Percentiles rank a stretch among this genome's conserved stretches.
Conservation (phyloP, 1,139 yeast genomes). For the Saccharomycopsis hybrid region DNA sequence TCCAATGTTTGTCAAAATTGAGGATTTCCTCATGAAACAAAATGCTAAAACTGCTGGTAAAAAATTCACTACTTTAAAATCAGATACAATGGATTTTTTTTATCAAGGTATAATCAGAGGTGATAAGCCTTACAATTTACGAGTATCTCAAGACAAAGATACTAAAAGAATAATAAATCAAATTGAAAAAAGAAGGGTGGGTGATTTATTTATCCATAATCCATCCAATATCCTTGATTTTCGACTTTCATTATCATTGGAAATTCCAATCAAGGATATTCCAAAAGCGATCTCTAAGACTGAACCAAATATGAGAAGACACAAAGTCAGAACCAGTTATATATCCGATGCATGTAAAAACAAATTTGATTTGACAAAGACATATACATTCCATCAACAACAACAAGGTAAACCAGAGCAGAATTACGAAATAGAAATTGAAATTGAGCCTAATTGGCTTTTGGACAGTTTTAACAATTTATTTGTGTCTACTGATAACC, state of each 20-base stretch:
- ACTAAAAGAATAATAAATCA: conserved; percentile 64
- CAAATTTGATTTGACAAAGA: conserved; percentile 60
- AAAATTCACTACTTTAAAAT: conserved; percentile 34
- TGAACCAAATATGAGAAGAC: conserved; percentile 49
- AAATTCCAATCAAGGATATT: conserved; percentile 62
- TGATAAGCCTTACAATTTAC: conserved; percentile 53
- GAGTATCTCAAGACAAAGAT: conserved; percentile 59
- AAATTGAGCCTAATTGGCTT: conserved; percentile 60
- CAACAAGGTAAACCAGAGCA: conserved; percentile 36
- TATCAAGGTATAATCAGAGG: conserved; percentile 35
- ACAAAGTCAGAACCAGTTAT: conserved; percentile 58
- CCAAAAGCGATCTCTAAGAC: conserved; percentile 42
- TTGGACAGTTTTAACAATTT: conserved; percentile 53
- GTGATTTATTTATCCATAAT: conserved; percentile 63
- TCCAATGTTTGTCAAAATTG: conserved; percentile 56
- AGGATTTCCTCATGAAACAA: conserved; percentile 49
- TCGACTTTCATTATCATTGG: conserved; percentile 68
- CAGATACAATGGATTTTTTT: conserved; percentile 34
- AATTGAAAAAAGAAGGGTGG: conserved; percentile 64
- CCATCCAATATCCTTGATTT: conserved; percentile 78
- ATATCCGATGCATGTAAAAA: conserved; percentile 65
- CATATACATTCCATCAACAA: conserved; percentile 39
- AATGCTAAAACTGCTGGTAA: conserved; percentile 43
- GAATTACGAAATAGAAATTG: conserved; percentile 61
- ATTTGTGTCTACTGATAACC: conserved; percentile 38